Evolutionary conservation across 2,329 filamentous ascomycete genomes (phyloP), one percentile per base, ranked within the genome.

Genomic region (Clarireedia hainanense): DNA sequence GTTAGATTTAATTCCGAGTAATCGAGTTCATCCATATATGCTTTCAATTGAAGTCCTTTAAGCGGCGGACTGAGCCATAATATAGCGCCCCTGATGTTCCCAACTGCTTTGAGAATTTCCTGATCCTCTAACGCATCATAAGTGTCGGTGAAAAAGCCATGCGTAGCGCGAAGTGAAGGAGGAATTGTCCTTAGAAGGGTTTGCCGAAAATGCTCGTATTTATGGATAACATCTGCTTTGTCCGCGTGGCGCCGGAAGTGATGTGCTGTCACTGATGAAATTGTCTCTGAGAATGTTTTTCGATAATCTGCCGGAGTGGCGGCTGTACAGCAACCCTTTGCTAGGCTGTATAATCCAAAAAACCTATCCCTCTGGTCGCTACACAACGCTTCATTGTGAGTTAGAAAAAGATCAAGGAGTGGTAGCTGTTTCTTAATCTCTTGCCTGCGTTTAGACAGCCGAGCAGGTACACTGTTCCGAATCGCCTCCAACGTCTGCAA

Each of bases 321-420:
- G 15, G 51, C 27, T 5, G 47, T 52, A 14, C 53, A 56, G 7
- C 53, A 56, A n/a, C 42, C 39, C n/a, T 43, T 46, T 12, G 53
- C 48, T n/a, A 56, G 39, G 20, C 53, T 56, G 24, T 52, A 56
- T 14, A 56, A 26, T 10, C 53, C 53, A 40, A 52, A 56, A 14
- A 56, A 56, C 4, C 30, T 46, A 51, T 52, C 53, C 30, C 53
- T 56, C 27, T 50, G 53, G n/a, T 56, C 40, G 26, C 39, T 27
- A 14, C 53, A 56, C 34, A 56, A 40, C 26, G 53, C 53, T 34
- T 56, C 53, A 12, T 47, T 43, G 24, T 56, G 53, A 3, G 34
- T 51, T 12, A 56, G 53, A n/a, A 56, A 56, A 17, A 56, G 53
- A 30, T 56, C 47, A 26, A 56, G 47, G 14, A 56, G 17, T 23